Evolutionary conservation across 495 filamentous ascomycete genomes (phyloP).

Genomic region (Aspergillus conjunctus): DNA sequence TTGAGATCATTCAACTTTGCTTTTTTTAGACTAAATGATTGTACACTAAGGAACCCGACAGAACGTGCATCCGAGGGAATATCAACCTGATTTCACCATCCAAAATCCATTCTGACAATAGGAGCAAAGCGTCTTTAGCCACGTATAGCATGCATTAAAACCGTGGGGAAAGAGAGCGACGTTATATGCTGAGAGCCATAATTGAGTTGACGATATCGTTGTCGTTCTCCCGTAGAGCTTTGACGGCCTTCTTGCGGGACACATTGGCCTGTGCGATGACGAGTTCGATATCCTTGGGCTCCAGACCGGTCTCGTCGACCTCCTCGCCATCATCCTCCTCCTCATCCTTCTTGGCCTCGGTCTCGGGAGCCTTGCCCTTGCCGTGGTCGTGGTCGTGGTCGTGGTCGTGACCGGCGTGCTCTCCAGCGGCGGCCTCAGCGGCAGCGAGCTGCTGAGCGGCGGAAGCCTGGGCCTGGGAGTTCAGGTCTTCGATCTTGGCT

Average conservation of each 20-base stretch:
- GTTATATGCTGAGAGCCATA: slow-evolving; percentile 97
- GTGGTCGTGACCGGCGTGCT: slow-evolving; percentile 74
- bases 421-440: slow-evolving; percentile 77
- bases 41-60: slow-evolving; percentile 42
- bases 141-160: slow-evolving; percentile 24
- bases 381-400: slow-evolving; percentile 65
- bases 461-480: slow-evolving; percentile 92
- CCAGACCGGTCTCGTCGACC: slow-evolving; percentile 88
- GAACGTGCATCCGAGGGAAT: slow-evolving; percentile 27
- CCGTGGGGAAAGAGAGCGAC: background rate
- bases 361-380: slow-evolving; percentile 76
- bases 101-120: slow-evolving; percentile 37
- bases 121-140: slow-evolving; percentile 26
- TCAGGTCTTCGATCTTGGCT: slow-evolving; percentile 99
- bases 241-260: slow-evolving; percentile 96
- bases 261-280: slow-evolving; percentile 98
- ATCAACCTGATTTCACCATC: slow-evolving; percentile 34
- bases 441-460: slow-evolving; percentile 88
- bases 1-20: slow-evolving; percentile 37
- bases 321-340: slow-evolving; percentile 96
- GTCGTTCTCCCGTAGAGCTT: slow-evolving; percentile 97
- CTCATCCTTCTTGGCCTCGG: slow-evolving; percentile 77
- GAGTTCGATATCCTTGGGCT: slow-evolving; percentile 98
- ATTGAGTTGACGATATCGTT: slow-evolving; percentile 99
- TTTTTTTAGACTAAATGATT: slow-evolving; percentile 44